Conservation (phyloP, 306 rosid genomes). For the Quercus engelmannii region DNA sequence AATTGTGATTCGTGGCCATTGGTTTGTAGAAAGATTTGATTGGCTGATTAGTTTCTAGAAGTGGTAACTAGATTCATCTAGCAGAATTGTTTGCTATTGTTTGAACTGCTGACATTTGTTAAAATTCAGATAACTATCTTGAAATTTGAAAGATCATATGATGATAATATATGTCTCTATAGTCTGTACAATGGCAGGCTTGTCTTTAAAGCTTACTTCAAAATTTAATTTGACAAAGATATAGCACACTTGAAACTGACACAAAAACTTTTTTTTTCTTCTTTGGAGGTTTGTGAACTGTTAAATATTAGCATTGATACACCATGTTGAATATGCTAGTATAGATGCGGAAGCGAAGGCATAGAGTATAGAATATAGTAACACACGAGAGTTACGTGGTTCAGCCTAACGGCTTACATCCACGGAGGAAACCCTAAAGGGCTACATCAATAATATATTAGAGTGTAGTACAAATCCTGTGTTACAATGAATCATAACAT, state of each 20-base stretch:
- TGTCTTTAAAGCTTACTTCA: not conserved
- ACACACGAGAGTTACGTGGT: too few species aligned
- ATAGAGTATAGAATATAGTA: too few species aligned
- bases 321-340: too few species aligned
- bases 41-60: not conserved
- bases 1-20: not conserved
- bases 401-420: too few species aligned
- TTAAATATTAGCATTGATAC: too few species aligned
- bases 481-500: too few species aligned
- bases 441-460: too few species aligned
- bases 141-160: not conserved
- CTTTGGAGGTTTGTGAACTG: not conserved
- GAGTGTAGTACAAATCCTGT: too few species aligned
- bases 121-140: not conserved
- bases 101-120: not conserved
- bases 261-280: too few species aligned
- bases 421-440: too few species aligned
- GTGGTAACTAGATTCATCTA: not conserved
- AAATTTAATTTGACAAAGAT: not conserved
- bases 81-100: not conserved
- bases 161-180: not conserved
- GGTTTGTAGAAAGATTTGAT: not conserved
- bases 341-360: too few species aligned
- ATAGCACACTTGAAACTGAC: not conserved
- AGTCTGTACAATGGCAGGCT: not conserved